A percentile compares a stretch with the other conserved stretches of the same genome.
These are phyloP conservation scores for Pseudonitzschia multiseries DNA, from an alignment of 108 stramenopile species.

Conservation along the genomic window DNA sequence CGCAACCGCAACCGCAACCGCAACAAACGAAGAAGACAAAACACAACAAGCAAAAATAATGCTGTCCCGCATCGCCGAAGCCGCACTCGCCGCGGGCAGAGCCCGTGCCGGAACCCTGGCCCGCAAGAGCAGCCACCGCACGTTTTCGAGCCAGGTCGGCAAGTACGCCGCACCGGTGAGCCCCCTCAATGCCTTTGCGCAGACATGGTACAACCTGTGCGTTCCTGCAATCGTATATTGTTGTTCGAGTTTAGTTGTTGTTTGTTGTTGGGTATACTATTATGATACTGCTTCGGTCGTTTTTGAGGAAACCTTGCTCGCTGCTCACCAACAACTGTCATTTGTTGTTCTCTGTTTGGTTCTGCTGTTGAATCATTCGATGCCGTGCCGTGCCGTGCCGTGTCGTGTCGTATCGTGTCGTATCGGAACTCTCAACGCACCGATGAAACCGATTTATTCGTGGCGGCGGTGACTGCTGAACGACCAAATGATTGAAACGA, in stretches of 20 bases:
- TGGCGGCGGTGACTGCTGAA: not conserved
- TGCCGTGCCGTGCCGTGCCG: conserved; percentile 9
- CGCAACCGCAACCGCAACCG: no score
- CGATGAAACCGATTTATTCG: not conserved
- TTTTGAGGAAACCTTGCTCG: no score
- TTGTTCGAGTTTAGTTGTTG: not conserved
- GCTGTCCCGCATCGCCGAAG: conserved; percentile 19
- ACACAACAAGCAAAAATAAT: not conserved
- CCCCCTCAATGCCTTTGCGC: conserved; percentile 28
- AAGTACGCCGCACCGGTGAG: not conserved
- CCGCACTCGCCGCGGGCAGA: not conserved
- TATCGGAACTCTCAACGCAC: not conserved
- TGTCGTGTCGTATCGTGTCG: not conserved
- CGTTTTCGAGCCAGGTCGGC: conserved; percentile 18
- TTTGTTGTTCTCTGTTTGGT: not conserved
- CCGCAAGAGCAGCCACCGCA: not conserved
- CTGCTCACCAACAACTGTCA: no score
- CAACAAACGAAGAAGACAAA: not conserved
- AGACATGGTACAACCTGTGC: conserved; percentile 43
- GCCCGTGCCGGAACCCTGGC: not conserved
- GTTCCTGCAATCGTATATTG: not conserved
- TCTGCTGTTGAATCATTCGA: no score
- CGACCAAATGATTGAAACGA: no score
- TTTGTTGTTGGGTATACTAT: not conserved
- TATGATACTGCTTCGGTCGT: not conserved